Evolutionary conservation across 1,139 yeast genomes (phyloP), one percentile per base, ranked within the genome.

Genomic region (Yamadazyma buinensis): DNA sequence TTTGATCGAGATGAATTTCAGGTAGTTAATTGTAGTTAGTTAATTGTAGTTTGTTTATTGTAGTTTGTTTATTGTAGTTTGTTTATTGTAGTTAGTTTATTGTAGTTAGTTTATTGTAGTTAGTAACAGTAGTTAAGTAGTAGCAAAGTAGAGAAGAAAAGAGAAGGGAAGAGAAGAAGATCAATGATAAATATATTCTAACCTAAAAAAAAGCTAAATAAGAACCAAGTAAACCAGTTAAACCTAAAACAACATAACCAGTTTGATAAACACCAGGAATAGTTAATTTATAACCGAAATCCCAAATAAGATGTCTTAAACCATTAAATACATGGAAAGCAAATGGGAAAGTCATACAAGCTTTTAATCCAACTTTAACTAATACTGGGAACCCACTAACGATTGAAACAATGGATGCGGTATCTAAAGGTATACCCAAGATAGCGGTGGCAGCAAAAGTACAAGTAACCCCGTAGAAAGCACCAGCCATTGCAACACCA

Each of bases 271-370:
- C 97, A 49, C 95, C 97, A 57, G 81, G 77, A 48, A 85, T 53
- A 44, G 88, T 74, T 59, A 90, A 75, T 60, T 83, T 86, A 49
- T 67, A 71, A 55, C 95, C 95, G 37, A 79, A 59, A 61, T 92
- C 97, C 97, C 97, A 92, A 39, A 86, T 55, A 64, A 90, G 68
- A 61, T 92, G 98, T 75, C 98, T 85, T 43, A 90, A 44, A 51
- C 97, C 97, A 61, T 90, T 88, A 59, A 72, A 76, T 33, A 74
- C 57, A 62, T 92, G 98, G 81, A 75, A 88, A 29, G 84, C 84
- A 61, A 92, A 88, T 47, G 97, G 92, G 65, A 77, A 75, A 5
- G 95, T 79, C 52, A 83, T 77, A 26, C 76, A 52, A 33, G 83
- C 80, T 69, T 92, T 92, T 40, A 77, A 63, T 26, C 72, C 70